Evolutionary conservation across 768 basidiomycete genomes (phyloP), one percentile per base, ranked within the genome.

Genomic region (Leccinellum albellum): DNA sequence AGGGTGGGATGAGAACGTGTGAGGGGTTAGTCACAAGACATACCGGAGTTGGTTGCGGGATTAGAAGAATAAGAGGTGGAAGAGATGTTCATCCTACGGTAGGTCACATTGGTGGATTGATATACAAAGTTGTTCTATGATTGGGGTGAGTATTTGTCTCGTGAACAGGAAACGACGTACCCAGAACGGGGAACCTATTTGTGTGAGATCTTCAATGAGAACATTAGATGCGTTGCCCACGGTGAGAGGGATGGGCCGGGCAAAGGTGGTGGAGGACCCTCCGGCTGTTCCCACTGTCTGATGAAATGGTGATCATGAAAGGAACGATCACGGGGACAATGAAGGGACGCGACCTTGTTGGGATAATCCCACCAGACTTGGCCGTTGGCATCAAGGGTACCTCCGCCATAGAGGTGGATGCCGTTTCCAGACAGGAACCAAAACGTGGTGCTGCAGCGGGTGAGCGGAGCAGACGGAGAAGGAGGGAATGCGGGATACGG

Each of bases 331-430:
- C 12, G 37, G 8, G 31, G 23, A 20, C 32, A 40, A 42, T 51
- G 57, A 44, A 63, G 45, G 49, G 66, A 64, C 1, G 21, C 37
- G 61, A 59, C 68, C 51, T 61, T 68, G 54, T 66, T 64, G 33
- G 67, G 62, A 42, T 65, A 61, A 53, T 73, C 70, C 65, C 67
- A 73, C 72, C 78, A 78, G 26, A 75, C 72, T 60, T 80, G 79
- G 5, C 79, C 78, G 50, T 78, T 79, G 46, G 72, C 77, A 66
- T 80, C 77, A 50, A 81, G 32, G 45, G 58, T 63, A 42, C 79
- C 79, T 37, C 78, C 77, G 40, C 79, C 78, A 55, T 77, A 75
- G 45, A 75, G 59, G 53, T 72, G 69, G 51, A 74, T 62, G 56
- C 73, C 68, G 46, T 73, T 59, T 1, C 75, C 75, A 6, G 73